A percentile compares a stretch with the other conserved stretches of the same genome.
phyloP scores from a whole-genome alignment of 1,284 basidiomycete species.

The Spongispora temasekensis region DNA sequence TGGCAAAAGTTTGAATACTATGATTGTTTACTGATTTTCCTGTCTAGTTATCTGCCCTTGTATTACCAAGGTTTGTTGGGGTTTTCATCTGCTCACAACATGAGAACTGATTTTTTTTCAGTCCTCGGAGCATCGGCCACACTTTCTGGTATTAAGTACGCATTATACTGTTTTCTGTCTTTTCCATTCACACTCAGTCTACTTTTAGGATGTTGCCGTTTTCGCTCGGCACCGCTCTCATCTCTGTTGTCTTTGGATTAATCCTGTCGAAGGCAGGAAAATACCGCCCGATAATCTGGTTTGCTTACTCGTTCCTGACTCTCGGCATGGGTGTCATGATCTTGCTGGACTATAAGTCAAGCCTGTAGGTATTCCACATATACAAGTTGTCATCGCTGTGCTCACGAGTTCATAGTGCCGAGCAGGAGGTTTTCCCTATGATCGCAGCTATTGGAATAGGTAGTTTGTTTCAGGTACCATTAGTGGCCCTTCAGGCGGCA shows the following conservation, averaged over 20 bases:
- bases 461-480: slow-evolving; percentile 65
- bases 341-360: slow-evolving; percentile 43
- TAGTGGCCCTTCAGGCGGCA: slow-evolving; percentile 75
- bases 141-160: slow-evolving; percentile 68
- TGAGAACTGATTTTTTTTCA: slow-evolving; percentile 30
- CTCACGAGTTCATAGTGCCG: slow-evolving; percentile 43
- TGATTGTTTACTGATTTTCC: slow-evolving; percentile 7
- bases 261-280: slow-evolving; percentile 58
- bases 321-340: slow-evolving; percentile 65
- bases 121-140: slow-evolving; percentile 77
- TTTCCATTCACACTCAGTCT: background rate
- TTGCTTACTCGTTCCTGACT: too few species aligned
- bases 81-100: background rate
- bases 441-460: slow-evolving; percentile 63
- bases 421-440: slow-evolving; percentile 61
- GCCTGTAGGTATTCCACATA: slow-evolving; percentile 40
- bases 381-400: background rate
- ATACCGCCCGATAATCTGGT: slow-evolving; percentile 68
- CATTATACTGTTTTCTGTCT: background rate
- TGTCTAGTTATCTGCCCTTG: slow-evolving; percentile 65
- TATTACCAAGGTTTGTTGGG: slow-evolving; percentile 60
- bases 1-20: slow-evolving; percentile 2
- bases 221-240: slow-evolving; percentile 61
- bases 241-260: slow-evolving; percentile 62
- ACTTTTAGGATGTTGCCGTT: slow-evolving; percentile 70